Percentiles rank a stretch among this genome's conserved stretches.
phyloP scores from a whole-genome alignment of 305 asterid species.

The Ilex paraguariensis region DNA sequence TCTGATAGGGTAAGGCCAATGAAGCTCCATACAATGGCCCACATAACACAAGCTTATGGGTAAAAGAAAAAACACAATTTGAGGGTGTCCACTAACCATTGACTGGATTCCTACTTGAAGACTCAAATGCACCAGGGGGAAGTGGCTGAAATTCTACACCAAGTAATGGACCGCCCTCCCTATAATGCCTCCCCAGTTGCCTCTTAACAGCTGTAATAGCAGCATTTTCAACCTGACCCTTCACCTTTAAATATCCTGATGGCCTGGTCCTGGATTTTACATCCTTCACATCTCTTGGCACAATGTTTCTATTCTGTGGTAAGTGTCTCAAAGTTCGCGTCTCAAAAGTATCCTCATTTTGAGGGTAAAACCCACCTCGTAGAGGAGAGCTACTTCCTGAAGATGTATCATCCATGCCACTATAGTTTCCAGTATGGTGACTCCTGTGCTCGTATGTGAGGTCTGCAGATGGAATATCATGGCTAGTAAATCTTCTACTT shows the following conservation, averaged over 20 bases:
- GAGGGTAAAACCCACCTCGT: constrained; percentile 36
- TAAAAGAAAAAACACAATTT: not conserved
- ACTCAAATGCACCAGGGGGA: constrained; percentile 86
- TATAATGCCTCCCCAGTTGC: constrained; percentile 75
- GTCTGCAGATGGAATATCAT: constrained; percentile 46
- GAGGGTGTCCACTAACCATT: constrained; percentile 43
- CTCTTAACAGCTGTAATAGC: constrained; percentile 80
- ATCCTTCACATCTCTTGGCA: constrained; percentile 28
- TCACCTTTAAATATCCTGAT: constrained; percentile 76
- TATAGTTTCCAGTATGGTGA: constrained; percentile 33
- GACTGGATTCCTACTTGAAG: constrained; percentile 31
- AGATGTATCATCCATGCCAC: constrained; percentile 43
- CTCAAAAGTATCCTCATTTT: constrained; percentile 33
- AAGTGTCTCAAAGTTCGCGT: constrained; percentile 38
- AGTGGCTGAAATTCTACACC: constrained; percentile 80
- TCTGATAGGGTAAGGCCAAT: too few relatives aligned
- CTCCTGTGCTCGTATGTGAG: constrained; percentile 42
- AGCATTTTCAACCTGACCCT: constrained; percentile 61
- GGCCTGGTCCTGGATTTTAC: constrained; percentile 57
- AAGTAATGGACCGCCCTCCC: constrained; percentile 86
- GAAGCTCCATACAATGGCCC: not conserved
- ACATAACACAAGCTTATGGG: too few relatives aligned
- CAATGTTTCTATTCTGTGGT: constrained; percentile 20
- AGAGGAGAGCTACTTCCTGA: constrained; percentile 70
- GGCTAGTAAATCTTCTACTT: constrained; percentile 46